A percentile compares a stretch with the other conserved stretches of the same genome.
Evolutionary conservation across 768 basidiomycete species (phyloP).

Genomic region (Tulasnella sp.): DNA sequence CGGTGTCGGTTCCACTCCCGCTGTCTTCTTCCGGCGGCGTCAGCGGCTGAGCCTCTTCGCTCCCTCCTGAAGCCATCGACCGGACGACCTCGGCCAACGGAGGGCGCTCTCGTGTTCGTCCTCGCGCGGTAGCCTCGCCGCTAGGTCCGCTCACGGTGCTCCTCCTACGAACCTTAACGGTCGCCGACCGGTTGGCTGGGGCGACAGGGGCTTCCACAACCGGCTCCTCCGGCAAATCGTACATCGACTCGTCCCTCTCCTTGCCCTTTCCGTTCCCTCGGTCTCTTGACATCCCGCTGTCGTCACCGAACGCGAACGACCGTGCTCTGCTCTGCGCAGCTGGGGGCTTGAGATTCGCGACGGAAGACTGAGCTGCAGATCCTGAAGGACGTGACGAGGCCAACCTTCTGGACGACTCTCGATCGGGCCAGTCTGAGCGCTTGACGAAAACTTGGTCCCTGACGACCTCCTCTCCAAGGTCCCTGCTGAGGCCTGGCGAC

Average conservation of each 20-base stretch:
- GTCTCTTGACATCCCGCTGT: neutral
- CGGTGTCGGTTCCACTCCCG: neutral
- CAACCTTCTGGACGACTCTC: constrained; percentile 51
- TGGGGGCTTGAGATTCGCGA: neutral
- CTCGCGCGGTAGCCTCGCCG: neutral
- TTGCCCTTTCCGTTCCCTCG: constrained; percentile 23
- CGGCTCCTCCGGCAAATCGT: constrained; percentile 3
- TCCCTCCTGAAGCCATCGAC: constrained; percentile 8
- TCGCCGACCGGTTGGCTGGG: neutral
- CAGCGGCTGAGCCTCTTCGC: neutral
- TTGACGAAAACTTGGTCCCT: constrained; percentile 65
- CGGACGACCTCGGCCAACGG: neutral
- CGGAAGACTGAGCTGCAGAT: neutral
- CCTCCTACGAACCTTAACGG: neutral
- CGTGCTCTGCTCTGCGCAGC: constrained; percentile 31
- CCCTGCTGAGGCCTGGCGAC: constrained; percentile 12
- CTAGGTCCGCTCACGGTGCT: neutral
- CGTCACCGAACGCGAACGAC: constrained; percentile 28
- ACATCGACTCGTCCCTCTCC: constrained; percentile 26
- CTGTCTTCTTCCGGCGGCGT: neutral
- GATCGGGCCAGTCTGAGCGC: constrained; percentile 82
- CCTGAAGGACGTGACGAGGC: neutral
- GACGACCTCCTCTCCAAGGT: constrained; percentile 49
- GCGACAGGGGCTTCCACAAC: neutral
- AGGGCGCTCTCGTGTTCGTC: neutral